A percentile compares a stretch with the other conserved stretches of the same genome.
Evolutionary conservation across 495 filamentous ascomycete genomes (phyloP).

Genomic region (Penicillium robsamsonii): DNA sequence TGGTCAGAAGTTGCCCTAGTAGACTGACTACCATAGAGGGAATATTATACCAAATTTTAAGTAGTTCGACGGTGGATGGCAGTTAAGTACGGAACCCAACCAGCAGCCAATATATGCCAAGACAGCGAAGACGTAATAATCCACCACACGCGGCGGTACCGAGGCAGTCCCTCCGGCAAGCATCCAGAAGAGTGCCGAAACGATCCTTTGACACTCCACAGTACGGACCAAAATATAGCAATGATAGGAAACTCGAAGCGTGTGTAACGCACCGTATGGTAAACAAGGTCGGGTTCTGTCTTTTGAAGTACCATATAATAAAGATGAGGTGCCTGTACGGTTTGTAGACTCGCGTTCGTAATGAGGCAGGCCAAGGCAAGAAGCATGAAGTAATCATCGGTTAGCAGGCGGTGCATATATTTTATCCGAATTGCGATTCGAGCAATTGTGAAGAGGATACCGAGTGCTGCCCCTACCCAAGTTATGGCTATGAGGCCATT

Average conservation of each 20-base stretch:
- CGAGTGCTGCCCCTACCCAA: conserved; percentile 31
- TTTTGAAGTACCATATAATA: conserved; percentile 36
- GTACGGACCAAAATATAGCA: conserved; percentile 47
- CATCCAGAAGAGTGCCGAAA: conserved; percentile 46
- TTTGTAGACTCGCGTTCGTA: conserved; percentile 42
- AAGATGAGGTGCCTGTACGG: conserved; percentile 41
- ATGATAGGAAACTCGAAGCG: conserved; percentile 44
- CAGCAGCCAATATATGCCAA: conserved; percentile 37
- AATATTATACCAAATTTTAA: conserved; percentile 33
- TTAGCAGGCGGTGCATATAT: conserved; percentile 24
- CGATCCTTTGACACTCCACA: conserved; percentile 48
- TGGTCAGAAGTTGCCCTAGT: neutral
- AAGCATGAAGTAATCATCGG: conserved; percentile 47
- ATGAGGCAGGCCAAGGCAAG: conserved; percentile 36
- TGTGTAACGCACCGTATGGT: conserved; percentile 27
- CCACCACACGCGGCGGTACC: conserved; percentile 42
- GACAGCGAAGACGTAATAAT: conserved; percentile 33
- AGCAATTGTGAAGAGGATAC: conserved; percentile 37
- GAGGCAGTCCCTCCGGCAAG: conserved; percentile 38
- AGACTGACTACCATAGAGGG: neutral
- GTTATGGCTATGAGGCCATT: conserved; percentile 21
- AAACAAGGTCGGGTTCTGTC: conserved; percentile 24
- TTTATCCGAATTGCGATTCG: conserved; percentile 40
- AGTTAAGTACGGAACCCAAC: conserved; percentile 37
- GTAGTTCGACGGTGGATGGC: conserved; percentile 39